Percentiles rank a stretch among this genome's conserved stretches.
These are phyloP conservation scores for Rhodosporidiobolus sp. DNA, from an alignment of 768 basidiomycete species.

Conservation along the genomic window DNA sequence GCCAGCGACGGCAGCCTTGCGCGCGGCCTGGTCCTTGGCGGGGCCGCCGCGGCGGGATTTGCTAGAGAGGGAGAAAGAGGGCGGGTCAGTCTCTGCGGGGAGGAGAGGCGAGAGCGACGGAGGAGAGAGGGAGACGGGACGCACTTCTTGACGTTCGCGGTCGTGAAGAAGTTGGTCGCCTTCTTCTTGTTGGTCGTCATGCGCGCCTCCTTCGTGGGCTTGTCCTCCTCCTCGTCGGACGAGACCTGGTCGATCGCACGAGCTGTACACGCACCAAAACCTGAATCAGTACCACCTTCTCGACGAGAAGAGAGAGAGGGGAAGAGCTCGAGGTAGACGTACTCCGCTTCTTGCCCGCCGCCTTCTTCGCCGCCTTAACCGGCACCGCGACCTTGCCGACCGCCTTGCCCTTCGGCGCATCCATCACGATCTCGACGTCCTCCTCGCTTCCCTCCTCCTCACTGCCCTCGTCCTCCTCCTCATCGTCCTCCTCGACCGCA, in stretches of 20 bases:
- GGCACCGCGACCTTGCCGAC: neutral
- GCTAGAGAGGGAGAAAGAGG: neutral
- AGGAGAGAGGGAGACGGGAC: neutral
- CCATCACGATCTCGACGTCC: slow-evolving; percentile 35
- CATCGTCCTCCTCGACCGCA: slow-evolving; percentile 30
- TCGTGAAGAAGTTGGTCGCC: slow-evolving; percentile 60
- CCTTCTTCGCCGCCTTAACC: neutral
- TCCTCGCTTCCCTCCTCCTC: slow-evolving; percentile 44
- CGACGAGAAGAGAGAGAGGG: neutral
- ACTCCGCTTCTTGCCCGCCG: slow-evolving; percentile 29
- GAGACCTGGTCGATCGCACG: slow-evolving; percentile 47
- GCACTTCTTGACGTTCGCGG: slow-evolving; percentile 42
- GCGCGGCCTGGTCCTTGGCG: slow-evolving; percentile 23
- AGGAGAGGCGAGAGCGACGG: no score
- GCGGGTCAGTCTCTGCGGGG: neutral
- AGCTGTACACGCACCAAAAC: neutral
- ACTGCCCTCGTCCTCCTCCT: slow-evolving; percentile 16
- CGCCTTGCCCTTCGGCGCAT: slow-evolving; percentile 6
- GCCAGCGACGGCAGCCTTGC: slow-evolving; percentile 7
- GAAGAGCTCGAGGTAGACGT: neutral
- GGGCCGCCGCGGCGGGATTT: slow-evolving; percentile 35
- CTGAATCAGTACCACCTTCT: neutral
- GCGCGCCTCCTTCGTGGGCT: slow-evolving; percentile 61
- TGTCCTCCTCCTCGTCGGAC: slow-evolving; percentile 49
- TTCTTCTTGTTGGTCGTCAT: slow-evolving; percentile 97